Conservation (phyloP, 1,284 basidiomycete species). For the Volvariella surrecta region DNA sequence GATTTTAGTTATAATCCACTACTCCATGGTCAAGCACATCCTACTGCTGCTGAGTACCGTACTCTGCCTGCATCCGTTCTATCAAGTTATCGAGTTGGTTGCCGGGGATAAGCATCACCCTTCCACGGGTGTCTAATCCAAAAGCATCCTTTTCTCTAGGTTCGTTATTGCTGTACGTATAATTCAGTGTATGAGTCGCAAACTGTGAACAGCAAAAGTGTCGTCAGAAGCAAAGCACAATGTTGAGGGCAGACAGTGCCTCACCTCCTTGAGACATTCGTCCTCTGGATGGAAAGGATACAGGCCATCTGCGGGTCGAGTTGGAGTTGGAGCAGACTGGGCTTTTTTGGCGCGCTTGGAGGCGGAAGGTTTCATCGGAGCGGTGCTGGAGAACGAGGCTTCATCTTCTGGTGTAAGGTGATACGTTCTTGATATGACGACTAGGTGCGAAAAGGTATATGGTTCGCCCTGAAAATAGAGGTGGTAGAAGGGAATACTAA, state of each 20-base stretch:
- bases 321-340: slow-evolving; percentile 15
- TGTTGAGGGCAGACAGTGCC: slow-evolving; percentile 5
- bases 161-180: slow-evolving; percentile 48
- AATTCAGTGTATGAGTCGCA: slow-evolving; percentile 56
- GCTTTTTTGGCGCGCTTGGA: slow-evolving; percentile 27
- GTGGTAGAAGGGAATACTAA: slow-evolving; percentile 1
- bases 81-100: slow-evolving; percentile 33
- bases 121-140: slow-evolving; percentile 71
- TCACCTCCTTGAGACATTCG: slow-evolving; percentile 50
- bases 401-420: slow-evolving; percentile 56
- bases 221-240: background rate
- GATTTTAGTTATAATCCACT: no score
- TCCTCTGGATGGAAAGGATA: slow-evolving; percentile 87
- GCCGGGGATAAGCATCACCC: slow-evolving; percentile 64
- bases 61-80: slow-evolving; percentile 25
- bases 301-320: slow-evolving; percentile 35
- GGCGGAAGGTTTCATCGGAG: slow-evolving; percentile 23
- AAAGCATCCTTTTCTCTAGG: slow-evolving; percentile 67
- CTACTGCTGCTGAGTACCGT: slow-evolving; percentile 14
- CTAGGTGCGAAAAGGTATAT: slow-evolving; percentile 61
- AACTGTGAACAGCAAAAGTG: slow-evolving; percentile 34
- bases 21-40: no score
- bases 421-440: slow-evolving; percentile 74
- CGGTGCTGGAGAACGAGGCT: slow-evolving; percentile 26
- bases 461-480: slow-evolving; percentile 43